Conservation (phyloP, 108 stramenopile species). For the Bacterosira constricta region DNA sequence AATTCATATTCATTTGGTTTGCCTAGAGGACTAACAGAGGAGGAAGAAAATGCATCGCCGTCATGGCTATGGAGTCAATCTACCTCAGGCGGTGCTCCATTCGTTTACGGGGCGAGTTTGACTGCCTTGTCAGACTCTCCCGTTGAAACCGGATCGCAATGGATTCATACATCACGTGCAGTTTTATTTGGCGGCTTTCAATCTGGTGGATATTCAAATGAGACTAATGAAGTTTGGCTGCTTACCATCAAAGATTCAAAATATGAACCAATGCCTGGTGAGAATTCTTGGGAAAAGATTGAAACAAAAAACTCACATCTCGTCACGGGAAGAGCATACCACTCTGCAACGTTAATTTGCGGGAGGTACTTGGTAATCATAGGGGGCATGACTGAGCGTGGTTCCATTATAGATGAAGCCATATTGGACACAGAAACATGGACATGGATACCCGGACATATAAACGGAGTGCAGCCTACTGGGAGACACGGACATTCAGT, state of each 20-base stretch:
- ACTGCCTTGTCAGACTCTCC: conserved; percentile 22
- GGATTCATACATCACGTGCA: conserved; percentile 32
- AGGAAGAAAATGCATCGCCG: neutral
- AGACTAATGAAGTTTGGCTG: conserved; percentile 56
- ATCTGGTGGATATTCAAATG: conserved; percentile 61
- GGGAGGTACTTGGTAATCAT: conserved; percentile 58
- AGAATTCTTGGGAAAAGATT: conserved; percentile 5
- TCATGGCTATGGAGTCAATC: neutral
- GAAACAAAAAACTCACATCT: conserved; percentile 1
- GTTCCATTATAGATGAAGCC: conserved; percentile 41
- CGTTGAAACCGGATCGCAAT: conserved; percentile 4
- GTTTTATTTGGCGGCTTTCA: conserved; percentile 67
- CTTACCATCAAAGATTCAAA: conserved; percentile 32
- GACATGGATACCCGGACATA: no score
- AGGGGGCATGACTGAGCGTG: conserved; percentile 60
- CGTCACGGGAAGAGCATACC: conserved; percentile 54
- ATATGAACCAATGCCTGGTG: neutral
- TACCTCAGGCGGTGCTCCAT: neutral
- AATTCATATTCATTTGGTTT: no score
- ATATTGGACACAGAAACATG: conserved; percentile 62
- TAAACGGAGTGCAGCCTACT: conserved; percentile 52
- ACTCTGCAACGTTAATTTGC: conserved; percentile 58
- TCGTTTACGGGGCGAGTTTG: conserved; percentile 58
- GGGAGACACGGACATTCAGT: conserved; percentile 69
- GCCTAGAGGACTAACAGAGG: no score